Evolutionary conservation across 169 alveolate species (phyloP), one percentile per base, ranked within the genome.

Genomic region (Cryptosporidium ryanae): DNA sequence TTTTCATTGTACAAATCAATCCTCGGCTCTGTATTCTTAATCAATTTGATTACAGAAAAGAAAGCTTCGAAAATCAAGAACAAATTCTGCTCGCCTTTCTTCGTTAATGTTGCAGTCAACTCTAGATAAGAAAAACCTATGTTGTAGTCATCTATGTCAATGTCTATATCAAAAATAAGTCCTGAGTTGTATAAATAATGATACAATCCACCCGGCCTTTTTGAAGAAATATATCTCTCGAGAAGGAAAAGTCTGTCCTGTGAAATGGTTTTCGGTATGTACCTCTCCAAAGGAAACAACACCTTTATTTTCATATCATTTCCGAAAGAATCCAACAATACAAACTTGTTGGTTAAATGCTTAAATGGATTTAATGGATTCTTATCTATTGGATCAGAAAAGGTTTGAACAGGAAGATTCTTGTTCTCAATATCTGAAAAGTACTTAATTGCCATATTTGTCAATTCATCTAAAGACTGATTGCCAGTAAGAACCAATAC

Each of bases 401-500:
- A 29, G n/a, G 87, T 38, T 8, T 32, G 18, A 1, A 76, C 55
- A 18, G 59, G 54, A 18, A 59, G 12, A 12, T 59, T 55, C 48
- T 61, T 76, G 59, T 76, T 76, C 59, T 38, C 52, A 43, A 76
- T 76, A 8, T 38, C 64, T 15, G 71, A 61, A 76, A 76, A 76
- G 34, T 59, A 55, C 32, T 76, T 27, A 17, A 29, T 21, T 17
- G 64, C 87, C 38, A 59, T 57, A 3, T 61, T 6, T 2, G 21
- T 44, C 7, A 76, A 55, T 61, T 59, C 71, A 46, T 92, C 93
- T 31, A 94, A 31, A 8, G 87, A 52, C 2, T 90, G 89, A 64
- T 83, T 90, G 23, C 94, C 91, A 25, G 87, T 84, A 34, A 94
- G 43, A 29, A 87, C 91, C 18, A 94, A 66, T 65, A 68, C 43